Evolutionary conservation across 2,329 filamentous ascomycete genomes (phyloP).

Genomic region (Ophiostoma triangulosporum): DNA sequence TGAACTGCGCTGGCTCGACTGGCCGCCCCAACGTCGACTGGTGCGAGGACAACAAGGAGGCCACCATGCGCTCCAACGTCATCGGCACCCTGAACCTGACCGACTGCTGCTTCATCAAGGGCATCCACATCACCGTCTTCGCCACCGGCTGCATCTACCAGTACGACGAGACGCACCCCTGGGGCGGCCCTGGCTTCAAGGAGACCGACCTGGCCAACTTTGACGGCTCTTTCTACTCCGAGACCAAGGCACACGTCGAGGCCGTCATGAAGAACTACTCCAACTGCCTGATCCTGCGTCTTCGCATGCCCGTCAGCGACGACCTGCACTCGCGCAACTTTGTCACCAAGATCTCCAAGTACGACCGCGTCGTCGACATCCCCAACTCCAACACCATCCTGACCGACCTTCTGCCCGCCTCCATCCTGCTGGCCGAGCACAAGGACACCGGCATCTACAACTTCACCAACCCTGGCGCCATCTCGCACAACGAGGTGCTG

Average conservation of each 20-base stretch:
- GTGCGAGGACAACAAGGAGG: slow-evolving; percentile 57
- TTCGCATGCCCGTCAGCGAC: slow-evolving; percentile 57
- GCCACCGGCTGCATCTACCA: slow-evolving; percentile 56
- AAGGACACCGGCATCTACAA: slow-evolving; percentile 62
- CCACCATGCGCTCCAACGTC: slow-evolving; percentile 53
- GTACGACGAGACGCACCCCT: slow-evolving; percentile 46
- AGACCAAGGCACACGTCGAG: slow-evolving; percentile 52
- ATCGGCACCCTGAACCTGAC: slow-evolving; percentile 51
- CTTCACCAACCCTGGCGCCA: slow-evolving; percentile 57
- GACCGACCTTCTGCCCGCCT: slow-evolving; percentile 47
- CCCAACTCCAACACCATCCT: slow-evolving; percentile 57
- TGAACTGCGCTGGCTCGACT: slow-evolving; percentile 53
- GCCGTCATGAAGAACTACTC: slow-evolving; percentile 49
- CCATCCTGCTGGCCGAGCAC: slow-evolving; percentile 86
- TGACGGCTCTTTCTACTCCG: slow-evolving; percentile 53
- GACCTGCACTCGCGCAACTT: slow-evolving; percentile 54
- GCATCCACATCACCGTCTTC: slow-evolving; percentile 51
- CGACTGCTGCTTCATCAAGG: slow-evolving; percentile 43
- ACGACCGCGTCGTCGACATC: slow-evolving; percentile 52
- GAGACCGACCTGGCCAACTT: slow-evolving; percentile 54
- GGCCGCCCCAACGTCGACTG: slow-evolving; percentile 57
- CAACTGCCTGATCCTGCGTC: slow-evolving; percentile 48
- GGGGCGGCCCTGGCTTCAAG: slow-evolving; percentile 44
- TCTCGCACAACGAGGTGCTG: slow-evolving; percentile 58
- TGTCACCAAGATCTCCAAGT: slow-evolving; percentile 54